Percentiles rank a stretch among this genome's conserved stretches.
These are phyloP conservation scores for Solanum raphanifolium DNA, from an alignment of 257 asterid species.

Conservation along the genomic window DNA sequence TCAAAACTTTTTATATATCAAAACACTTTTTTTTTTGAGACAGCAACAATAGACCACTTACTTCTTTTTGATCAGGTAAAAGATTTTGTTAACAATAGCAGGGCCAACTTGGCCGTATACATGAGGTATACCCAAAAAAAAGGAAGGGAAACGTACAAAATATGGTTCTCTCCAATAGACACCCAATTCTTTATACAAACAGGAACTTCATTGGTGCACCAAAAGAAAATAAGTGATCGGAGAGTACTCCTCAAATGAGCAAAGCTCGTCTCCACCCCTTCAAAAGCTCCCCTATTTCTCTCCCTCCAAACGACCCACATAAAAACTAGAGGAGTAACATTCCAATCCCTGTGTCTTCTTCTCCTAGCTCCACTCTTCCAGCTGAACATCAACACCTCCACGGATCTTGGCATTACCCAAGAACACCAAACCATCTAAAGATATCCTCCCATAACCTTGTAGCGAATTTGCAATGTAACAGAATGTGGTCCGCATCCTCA, in stretches of 20 bases:
- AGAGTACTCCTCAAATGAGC: neutral
- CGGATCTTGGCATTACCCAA: neutral
- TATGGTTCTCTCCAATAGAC: neutral
- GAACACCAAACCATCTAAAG: neutral
- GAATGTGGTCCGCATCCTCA: neutral
- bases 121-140: neutral
- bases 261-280: neutral
- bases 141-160: neutral
- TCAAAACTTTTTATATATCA: neutral
- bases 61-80: neutral
- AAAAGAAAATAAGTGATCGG: neutral
- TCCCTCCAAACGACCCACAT: neutral
- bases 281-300: neutral
- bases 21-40: no score
- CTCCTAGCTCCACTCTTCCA: neutral
- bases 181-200: neutral
- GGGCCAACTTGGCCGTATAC: neutral
- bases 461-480: neutral
- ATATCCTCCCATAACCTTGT: neutral
- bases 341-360: neutral
- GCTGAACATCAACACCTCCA: neutral
- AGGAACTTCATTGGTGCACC: neutral
- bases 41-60: neutral
- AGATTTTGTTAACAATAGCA: neutral
- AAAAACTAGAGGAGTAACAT: neutral